phyloP scores from a whole-genome alignment of 2,329 filamentous ascomycete genomes.

The Penicillium sp. region DNA sequence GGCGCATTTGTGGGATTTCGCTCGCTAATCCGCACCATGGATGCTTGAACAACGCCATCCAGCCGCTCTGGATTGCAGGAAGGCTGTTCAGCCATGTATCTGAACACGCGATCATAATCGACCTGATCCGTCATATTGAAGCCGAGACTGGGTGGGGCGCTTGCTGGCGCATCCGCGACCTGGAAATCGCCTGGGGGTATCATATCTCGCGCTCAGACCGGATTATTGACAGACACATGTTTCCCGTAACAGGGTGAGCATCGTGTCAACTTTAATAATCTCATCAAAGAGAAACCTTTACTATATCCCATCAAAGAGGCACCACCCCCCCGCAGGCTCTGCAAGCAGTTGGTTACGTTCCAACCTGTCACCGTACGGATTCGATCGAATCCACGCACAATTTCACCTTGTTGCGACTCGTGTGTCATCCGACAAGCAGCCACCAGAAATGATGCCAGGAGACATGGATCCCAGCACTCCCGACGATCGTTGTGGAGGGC shows the following conservation, averaged over 20 bases:
- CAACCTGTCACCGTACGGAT: slow-evolving; percentile 46
- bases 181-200: slow-evolving; percentile 43
- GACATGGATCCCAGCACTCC: slow-evolving; percentile 49
- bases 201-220: slow-evolving; percentile 14
- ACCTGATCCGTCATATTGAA: slow-evolving; percentile 50
- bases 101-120: slow-evolving; percentile 39
- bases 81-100: slow-evolving; percentile 53
- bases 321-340: slow-evolving; percentile 23
- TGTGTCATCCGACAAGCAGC: slow-evolving; percentile 51
- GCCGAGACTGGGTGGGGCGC: slow-evolving; percentile 54
- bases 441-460: slow-evolving; percentile 48
- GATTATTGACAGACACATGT: background rate
- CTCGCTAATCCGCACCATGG: slow-evolving; percentile 56
- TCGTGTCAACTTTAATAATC: background rate
- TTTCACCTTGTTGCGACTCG: slow-evolving; percentile 46
- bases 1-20: slow-evolving; percentile 56
- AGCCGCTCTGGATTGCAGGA: slow-evolving; percentile 58
- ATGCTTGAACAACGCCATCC: slow-evolving; percentile 57
- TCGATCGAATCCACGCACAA: slow-evolving; percentile 42
- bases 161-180: slow-evolving; percentile 53
- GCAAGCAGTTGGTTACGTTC: slow-evolving; percentile 25
- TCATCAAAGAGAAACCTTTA: background rate
- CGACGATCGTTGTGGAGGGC: slow-evolving; percentile 48
- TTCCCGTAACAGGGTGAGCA: slow-evolving; percentile 4
- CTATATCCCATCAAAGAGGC: slow-evolving; percentile 20